Evolutionary conservation across 1,284 basidiomycete species (phyloP).

Genomic region (Cerrena zonata): DNA sequence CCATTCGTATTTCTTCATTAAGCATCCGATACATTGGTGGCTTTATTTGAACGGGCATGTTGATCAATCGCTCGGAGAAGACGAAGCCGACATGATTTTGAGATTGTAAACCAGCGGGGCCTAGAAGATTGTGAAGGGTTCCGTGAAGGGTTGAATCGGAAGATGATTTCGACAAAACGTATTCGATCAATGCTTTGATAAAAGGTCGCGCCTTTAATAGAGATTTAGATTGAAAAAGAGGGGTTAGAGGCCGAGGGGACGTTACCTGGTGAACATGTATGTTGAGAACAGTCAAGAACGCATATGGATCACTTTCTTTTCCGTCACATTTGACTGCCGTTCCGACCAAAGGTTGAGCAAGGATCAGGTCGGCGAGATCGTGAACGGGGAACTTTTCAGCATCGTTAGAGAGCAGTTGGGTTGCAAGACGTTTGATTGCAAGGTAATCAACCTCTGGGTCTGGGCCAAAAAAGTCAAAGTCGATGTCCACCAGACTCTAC

Average conservation of each 20-base stretch:
- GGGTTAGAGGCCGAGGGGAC: background rate
- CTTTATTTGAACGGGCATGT: conserved; percentile 87
- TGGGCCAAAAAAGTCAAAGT: conserved; percentile 89
- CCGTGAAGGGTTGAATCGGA: conserved; percentile 45
- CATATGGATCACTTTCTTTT: conserved; percentile 81
- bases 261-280: conserved; percentile 69
- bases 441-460: conserved; percentile 80
- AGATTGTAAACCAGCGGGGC: conserved; percentile 29
- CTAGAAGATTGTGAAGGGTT: conserved; percentile 49
- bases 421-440: conserved; percentile 75
- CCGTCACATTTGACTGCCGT: conserved; percentile 90
- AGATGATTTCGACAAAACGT: conserved; percentile 38
- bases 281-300: conserved; percentile 77
- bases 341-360: conserved; percentile 72
- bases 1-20: conserved; percentile 69
- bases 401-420: conserved; percentile 80
- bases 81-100: conserved; percentile 68
- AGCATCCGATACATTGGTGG: conserved; percentile 89
- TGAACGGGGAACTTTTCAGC: conserved; percentile 65
- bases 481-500: conserved; percentile 72
- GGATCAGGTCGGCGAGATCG: conserved; percentile 72
- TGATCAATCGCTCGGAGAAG: conserved; percentile 81
- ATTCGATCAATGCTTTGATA: conserved; percentile 66
- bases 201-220: conserved; percentile 60
- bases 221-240: background rate